Conservation (phyloP, 176 grass and related monocot genomes). For the Carex kokanica region DNA sequence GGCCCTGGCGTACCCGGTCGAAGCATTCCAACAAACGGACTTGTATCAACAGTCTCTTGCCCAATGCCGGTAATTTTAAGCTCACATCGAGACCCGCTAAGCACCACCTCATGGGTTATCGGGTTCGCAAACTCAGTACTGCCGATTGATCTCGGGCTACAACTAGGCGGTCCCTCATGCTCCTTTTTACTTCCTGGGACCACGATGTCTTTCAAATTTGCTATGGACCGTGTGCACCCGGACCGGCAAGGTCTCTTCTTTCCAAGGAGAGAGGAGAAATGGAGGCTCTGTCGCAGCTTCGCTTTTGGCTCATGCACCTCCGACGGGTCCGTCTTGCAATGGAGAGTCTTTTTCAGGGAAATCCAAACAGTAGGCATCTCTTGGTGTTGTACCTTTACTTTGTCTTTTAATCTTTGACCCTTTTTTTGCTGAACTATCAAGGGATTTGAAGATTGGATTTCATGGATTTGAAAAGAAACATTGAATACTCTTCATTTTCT, state of each 20-base stretch:
- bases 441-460: background rate
- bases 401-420: too few species aligned
- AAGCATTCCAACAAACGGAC: conserved; percentile 8
- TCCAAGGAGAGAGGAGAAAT: conserved; percentile 26
- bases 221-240: conserved; percentile 67
- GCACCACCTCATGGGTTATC: conserved; percentile 47
- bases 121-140: conserved; percentile 34
- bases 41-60: background rate
- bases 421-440: too few species aligned
- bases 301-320: conserved; percentile 38
- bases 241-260: conserved; percentile 37
- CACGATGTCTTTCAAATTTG: conserved; percentile 63
- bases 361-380: conserved; percentile 53
- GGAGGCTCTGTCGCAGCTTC: conserved; percentile 19
- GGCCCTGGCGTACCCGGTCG: conserved; percentile 25
- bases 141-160: conserved; percentile 44
- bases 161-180: background rate
- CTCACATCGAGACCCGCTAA: conserved; percentile 24
- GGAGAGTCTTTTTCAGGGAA: conserved; percentile 59
- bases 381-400: background rate
- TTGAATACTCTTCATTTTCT: background rate
- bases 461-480: background rate
- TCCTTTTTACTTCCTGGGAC: conserved; percentile 27
- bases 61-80: conserved; percentile 26
- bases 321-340: conserved; percentile 54